Base-by-base conservation (phyloP, 805 yeast genomes). In the Candida patagonica region DNA sequence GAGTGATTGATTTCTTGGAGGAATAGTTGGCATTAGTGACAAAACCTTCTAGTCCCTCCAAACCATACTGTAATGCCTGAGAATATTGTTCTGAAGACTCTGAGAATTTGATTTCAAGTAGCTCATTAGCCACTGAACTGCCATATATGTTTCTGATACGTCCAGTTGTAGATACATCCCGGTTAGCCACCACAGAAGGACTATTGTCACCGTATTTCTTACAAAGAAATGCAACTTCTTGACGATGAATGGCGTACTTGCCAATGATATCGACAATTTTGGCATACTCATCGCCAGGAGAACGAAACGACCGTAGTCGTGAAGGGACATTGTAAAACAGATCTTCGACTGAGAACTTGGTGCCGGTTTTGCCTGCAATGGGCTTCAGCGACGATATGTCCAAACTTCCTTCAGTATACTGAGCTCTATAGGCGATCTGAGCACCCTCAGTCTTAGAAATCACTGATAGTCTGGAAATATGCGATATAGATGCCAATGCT, bases 401-500 rank as follows among this genome's bases (percentile, higher is more conserved):
- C 2, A 67, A 56, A 43, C 82, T 58, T 1, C 96, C 96, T 42
- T 78, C 78, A 1, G 70, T 42, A 53, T 79, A 89, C n/a, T 60
- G 63, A 0, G 83, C 76, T 36, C 61, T 74, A 73, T 81, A 80
- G 0, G 95, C 96, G 52, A 85, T 71, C 0, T 70, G 62, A 1
- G 78, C 71, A 1, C 62, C 69, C 5, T 48, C 53, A 0, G 82
- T 75, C 59, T 83, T 87, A 0, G 96, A 84, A 1, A 78, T 70
- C 5, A 92, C 94, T 0, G 85, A 70, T 1, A 92, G 63, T 42
- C 87, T 80, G 0, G 96, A 71, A 16, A 92, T 80, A 54, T 89
- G 96, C 0, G 96, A 86, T 6, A 92, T 88, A 55, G 92, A 79
- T 1, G 97, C 96, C 36, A 92, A 65, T 0, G 98, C 98, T 59